Evolutionary conservation across 78 protist genomes (phyloP).

Genomic region (Acrasis kona): DNA sequence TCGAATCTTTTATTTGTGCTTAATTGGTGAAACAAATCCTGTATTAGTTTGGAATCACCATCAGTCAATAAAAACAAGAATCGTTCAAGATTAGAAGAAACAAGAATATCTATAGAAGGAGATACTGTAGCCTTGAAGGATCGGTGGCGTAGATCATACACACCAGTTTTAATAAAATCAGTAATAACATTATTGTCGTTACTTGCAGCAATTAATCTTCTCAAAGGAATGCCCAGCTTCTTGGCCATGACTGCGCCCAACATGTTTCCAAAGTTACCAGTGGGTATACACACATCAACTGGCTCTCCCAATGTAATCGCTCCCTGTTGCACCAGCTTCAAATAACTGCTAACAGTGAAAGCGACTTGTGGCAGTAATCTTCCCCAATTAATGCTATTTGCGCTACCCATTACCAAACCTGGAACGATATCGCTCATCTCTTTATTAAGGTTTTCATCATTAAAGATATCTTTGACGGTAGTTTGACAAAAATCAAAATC

Average conservation of each 20-base stretch:
- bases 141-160: not conserved
- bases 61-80: not conserved
- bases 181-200: constrained; percentile 37
- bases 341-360: constrained; percentile 15
- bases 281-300: constrained; percentile 45
- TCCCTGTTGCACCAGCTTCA: not conserved
- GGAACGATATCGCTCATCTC: not conserved
- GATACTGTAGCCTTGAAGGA: not conserved
- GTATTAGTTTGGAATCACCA: not conserved
- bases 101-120: constrained; percentile 16
- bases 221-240: constrained; percentile 32
- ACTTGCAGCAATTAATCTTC: constrained; percentile 25
- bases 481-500: constrained; percentile 27
- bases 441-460: not conserved
- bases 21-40: not conserved
- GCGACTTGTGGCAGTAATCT: constrained; percentile 39
- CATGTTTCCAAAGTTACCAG: constrained; percentile 59
- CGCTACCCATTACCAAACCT: constrained; percentile 14
- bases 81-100: constrained; percentile 12
- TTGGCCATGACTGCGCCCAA: constrained; percentile 29
- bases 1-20: not conserved
- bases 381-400: constrained; percentile 49
- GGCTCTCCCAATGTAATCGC: not conserved
- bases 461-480: constrained; percentile 3
- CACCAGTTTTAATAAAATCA: constrained; percentile 27